Evolutionary conservation across 257 asterid species (phyloP).

Genomic region (Ligustrum vulgare): DNA sequence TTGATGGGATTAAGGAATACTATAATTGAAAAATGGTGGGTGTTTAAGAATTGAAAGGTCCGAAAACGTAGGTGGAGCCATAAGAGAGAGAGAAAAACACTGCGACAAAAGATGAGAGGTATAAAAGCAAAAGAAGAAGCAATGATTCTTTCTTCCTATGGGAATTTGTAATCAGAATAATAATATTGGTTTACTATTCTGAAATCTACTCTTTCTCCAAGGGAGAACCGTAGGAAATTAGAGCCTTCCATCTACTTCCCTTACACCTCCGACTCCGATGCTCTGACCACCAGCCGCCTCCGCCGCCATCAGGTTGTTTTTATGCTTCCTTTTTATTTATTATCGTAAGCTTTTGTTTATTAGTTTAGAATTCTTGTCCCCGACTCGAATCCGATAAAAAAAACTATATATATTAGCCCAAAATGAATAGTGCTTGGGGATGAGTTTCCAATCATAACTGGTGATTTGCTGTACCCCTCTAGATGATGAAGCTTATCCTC

Average conservation of each 20-base stretch:
- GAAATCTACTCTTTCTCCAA: conserved; percentile 7
- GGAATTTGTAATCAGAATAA: neutral
- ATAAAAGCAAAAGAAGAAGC: conserved; percentile 16
- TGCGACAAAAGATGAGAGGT: conserved; percentile 36
- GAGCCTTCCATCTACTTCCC: conserved; percentile 24
- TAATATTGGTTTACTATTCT: neutral
- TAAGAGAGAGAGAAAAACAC: conserved; percentile 20
- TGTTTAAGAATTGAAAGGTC: neutral
- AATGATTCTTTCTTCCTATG: conserved; percentile 1
- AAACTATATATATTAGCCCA: neutral
- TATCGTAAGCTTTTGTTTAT: too few relatives aligned
- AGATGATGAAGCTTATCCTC: too few relatives aligned
- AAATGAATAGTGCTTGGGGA: neutral
- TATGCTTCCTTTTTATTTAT: neutral
- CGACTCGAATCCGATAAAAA: too few relatives aligned
- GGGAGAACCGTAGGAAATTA: conserved; percentile 30
- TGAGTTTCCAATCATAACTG: too few relatives aligned
- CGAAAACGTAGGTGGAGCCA: conserved; percentile 40
- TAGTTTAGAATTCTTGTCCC: too few relatives aligned
- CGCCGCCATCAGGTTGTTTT: neutral
- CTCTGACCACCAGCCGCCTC: conserved; percentile 19
- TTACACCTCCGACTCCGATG: conserved; percentile 32
- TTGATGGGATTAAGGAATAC: neutral
- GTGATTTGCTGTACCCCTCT: too few relatives aligned
- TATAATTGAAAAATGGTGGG: neutral